phyloP scores from a whole-genome alignment of 176 grass and related monocot species.

The Chrysopogon serrulatus region DNA sequence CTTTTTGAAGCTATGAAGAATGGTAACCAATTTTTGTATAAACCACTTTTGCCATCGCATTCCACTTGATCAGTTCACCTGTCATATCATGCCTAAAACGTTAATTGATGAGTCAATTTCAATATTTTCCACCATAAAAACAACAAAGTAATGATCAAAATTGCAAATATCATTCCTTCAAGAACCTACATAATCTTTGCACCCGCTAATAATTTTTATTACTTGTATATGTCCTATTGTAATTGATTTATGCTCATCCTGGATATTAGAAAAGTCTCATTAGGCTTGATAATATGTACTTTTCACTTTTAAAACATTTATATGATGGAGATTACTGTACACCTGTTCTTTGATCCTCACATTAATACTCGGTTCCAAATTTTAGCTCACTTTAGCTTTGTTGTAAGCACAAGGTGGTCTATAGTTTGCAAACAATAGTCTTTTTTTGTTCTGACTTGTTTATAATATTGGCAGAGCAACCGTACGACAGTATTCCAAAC shows the following conservation, averaged over 20 bases:
- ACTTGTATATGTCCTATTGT: background rate
- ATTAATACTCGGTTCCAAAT: background rate
- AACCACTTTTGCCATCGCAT: background rate
- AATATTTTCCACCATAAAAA: background rate
- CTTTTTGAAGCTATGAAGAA: constrained; percentile 98
- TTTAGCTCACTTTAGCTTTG: background rate
- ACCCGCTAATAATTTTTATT: background rate
- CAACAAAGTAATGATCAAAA: background rate
- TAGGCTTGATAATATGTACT: background rate
- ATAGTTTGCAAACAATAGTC: background rate
- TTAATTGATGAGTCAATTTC: too few relatives aligned
- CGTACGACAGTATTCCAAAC: constrained; percentile 97
- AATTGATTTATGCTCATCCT: background rate
- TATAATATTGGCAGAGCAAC: constrained; percentile 77
- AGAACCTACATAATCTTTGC: background rate
- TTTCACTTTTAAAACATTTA: background rate
- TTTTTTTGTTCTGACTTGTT: constrained; percentile 19
- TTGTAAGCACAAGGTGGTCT: background rate
- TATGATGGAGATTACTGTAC: background rate
- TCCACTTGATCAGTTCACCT: background rate
- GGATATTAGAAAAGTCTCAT: background rate
- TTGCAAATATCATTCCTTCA: background rate
- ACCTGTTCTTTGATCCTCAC: background rate
- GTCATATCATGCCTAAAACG: background rate
- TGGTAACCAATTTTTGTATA: constrained; percentile 37